These are phyloP conservation scores for Nemophila menziesii DNA, from an alignment of 257 asterid species.

Conservation along the genomic window DNA sequence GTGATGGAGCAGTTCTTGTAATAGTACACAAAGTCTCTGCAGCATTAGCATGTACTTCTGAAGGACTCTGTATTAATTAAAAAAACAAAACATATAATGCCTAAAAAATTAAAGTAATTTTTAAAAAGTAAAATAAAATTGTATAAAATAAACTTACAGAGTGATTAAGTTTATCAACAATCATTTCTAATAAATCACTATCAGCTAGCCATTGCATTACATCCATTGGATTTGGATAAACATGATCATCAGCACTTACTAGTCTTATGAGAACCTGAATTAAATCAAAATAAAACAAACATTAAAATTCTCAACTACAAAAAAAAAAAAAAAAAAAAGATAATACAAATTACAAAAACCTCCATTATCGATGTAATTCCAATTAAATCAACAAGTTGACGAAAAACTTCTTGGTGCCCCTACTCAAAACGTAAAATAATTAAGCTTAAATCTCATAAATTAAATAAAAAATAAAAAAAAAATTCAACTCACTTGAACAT, in stretches of 20 bases:
- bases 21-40: constrained; percentile 91
- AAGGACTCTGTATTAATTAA: constrained; percentile 50
- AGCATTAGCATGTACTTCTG: constrained; percentile 96
- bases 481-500: constrained; percentile 55
- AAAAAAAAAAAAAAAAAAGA: too few relatives aligned
- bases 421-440: constrained; percentile 16
- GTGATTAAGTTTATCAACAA: constrained; percentile 72
- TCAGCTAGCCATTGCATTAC: constrained; percentile 96
- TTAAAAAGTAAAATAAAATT: too few relatives aligned
- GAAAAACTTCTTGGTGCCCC: constrained; percentile 83
- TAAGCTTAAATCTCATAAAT: background rate
- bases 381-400: constrained; percentile 88
- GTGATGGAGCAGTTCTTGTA: constrained; percentile 80
- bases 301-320: too few relatives aligned
- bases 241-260: constrained; percentile 81
- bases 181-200: constrained; percentile 89
- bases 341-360: constrained; percentile 36
- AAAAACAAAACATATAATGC: background rate
- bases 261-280: constrained; percentile 87
- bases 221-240: constrained; percentile 67
- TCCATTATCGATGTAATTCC: constrained; percentile 98
- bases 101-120: background rate
- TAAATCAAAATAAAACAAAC: constrained; percentile 8
- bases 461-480: background rate
- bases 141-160: constrained; percentile 33